Conservation (phyloP, 78 protist genomes). For the Dictyostelium brefeldianum region DNA sequence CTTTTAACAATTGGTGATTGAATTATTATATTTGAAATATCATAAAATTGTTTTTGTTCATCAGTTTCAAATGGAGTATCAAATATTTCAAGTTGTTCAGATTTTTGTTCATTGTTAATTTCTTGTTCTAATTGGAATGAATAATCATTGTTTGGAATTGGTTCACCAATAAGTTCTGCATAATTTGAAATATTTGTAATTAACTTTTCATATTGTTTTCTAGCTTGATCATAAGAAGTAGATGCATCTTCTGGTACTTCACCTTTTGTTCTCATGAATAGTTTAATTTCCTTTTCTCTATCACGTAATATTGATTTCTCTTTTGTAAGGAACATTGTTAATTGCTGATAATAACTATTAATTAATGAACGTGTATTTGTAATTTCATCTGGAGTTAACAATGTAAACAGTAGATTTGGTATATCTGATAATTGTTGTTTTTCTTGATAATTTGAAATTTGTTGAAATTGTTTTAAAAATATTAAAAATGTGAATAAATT, state of each 20-base stretch:
- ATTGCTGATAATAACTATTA: slow-evolving; percentile 15
- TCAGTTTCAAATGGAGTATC: slow-evolving; percentile 72
- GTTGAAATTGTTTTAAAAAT: slow-evolving; percentile 44
- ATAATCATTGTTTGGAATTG: slow-evolving; percentile 60
- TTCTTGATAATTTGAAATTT: slow-evolving; percentile 5
- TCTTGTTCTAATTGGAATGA: slow-evolving; percentile 48
- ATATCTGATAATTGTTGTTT: slow-evolving; percentile 6
- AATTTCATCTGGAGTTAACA: slow-evolving; percentile 32
- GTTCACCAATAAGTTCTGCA: slow-evolving; percentile 77
- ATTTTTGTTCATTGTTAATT: slow-evolving; percentile 12
- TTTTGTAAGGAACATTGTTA: slow-evolving; percentile 18
- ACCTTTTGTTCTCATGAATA: slow-evolving; percentile 48
- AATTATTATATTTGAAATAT: not conserved
- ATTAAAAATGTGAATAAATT: not conserved
- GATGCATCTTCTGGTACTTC: slow-evolving; percentile 57
- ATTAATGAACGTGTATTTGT: not conserved
- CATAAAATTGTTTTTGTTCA: slow-evolving; percentile 67
- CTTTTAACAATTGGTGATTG: not conserved
- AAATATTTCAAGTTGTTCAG: slow-evolving; percentile 64
- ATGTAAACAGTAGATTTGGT: slow-evolving; percentile 14
- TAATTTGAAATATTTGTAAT: slow-evolving; percentile 35
- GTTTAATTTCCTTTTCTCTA: slow-evolving; percentile 70
- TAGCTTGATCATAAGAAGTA: slow-evolving; percentile 32
- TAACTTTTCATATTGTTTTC: slow-evolving; percentile 80
- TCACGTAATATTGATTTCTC: slow-evolving; percentile 54